A percentile compares a stretch with the other conserved stretches of the same genome.
These are phyloP conservation scores for Spizellomyces punctatus DNA, from an alignment of 192 early-diverging fungal genomes.

Conservation along the genomic window DNA sequence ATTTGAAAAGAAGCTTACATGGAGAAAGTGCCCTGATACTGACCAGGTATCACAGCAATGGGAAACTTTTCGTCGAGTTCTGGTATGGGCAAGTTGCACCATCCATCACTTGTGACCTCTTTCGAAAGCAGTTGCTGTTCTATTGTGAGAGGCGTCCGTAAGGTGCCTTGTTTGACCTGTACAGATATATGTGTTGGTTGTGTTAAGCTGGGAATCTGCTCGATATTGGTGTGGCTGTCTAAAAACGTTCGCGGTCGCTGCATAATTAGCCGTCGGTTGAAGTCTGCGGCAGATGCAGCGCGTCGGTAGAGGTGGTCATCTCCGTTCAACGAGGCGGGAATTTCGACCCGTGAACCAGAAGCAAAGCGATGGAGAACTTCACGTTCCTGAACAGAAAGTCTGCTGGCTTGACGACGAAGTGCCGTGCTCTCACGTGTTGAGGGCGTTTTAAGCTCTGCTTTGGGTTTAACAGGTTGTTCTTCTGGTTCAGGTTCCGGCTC, in stretches of 20 bases:
- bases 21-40: slow-evolving; percentile 48
- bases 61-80: slow-evolving; percentile 39
- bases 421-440: background rate
- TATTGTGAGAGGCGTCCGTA: slow-evolving; percentile 25
- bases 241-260: slow-evolving; percentile 37
- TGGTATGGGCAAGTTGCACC: slow-evolving; percentile 5
- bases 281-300: slow-evolving; percentile 51
- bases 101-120: slow-evolving; percentile 12
- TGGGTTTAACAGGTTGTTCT: slow-evolving; percentile 5
- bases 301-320: slow-evolving; percentile 34
- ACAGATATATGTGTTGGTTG: slow-evolving; percentile 43
- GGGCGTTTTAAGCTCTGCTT: background rate
- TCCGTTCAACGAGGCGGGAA: slow-evolving; percentile 26
- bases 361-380: slow-evolving; percentile 6
- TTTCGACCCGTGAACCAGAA: slow-evolving; percentile 5
- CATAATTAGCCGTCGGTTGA: slow-evolving; percentile 44
- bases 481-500: slow-evolving; percentile 27
- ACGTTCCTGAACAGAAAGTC: background rate
- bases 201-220: slow-evolving; percentile 45
- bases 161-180: slow-evolving; percentile 29
- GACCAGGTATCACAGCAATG: slow-evolving; percentile 47
- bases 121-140: background rate
- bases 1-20: slow-evolving; percentile 22
- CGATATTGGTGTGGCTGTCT: slow-evolving; percentile 53
- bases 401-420: background rate